Evolutionary conservation across 495 filamentous ascomycete genomes (phyloP).

Genomic region (Choiromyces venosus): DNA sequence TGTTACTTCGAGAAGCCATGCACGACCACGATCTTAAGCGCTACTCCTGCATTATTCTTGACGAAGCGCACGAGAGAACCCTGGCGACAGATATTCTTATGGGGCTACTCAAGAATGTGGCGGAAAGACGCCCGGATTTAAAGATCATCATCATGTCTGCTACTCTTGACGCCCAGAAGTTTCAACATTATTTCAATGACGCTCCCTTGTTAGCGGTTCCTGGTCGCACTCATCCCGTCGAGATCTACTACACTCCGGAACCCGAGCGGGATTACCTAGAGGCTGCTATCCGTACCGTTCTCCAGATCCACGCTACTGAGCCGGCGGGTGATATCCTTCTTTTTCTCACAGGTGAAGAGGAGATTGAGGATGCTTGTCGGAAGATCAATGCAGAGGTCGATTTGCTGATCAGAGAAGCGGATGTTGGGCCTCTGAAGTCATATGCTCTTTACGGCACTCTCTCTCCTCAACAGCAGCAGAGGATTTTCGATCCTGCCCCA

Average conservation of each 20-base stretch:
- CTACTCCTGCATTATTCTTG: constrained; percentile 97
- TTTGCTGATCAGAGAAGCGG: constrained; percentile 82
- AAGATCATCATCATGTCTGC: constrained; percentile 99
- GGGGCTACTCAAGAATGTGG: constrained; percentile 86
- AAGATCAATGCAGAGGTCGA: constrained; percentile 87
- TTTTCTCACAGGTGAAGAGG: constrained; percentile 97
- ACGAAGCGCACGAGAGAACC: constrained; percentile 95
- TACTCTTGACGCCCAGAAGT: constrained; percentile 93
- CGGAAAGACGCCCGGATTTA: constrained; percentile 68
- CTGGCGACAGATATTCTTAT: constrained; percentile 93
- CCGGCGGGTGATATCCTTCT: constrained; percentile 90
- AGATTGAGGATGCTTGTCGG: constrained; percentile 92
- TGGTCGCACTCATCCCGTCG: constrained; percentile 90
- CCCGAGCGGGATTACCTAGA: constrained; percentile 96
- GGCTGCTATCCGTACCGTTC: constrained; percentile 84
- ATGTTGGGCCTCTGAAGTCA: constrained; percentile 80
- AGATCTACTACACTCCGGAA: constrained; percentile 97
- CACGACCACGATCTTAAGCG: constrained; percentile 83
- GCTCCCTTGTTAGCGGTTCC: constrained; percentile 91
- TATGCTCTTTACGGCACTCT: constrained; percentile 94
- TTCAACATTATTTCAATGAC: constrained; percentile 94
- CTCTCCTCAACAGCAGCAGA: constrained; percentile 85
- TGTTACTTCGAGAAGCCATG: constrained; percentile 97
- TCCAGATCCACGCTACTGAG: constrained; percentile 93
- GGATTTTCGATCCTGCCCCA: constrained; percentile 88